phyloP scores from a whole-genome alignment of 768 basidiomycete genomes.

The Leccinum broughii region DNA sequence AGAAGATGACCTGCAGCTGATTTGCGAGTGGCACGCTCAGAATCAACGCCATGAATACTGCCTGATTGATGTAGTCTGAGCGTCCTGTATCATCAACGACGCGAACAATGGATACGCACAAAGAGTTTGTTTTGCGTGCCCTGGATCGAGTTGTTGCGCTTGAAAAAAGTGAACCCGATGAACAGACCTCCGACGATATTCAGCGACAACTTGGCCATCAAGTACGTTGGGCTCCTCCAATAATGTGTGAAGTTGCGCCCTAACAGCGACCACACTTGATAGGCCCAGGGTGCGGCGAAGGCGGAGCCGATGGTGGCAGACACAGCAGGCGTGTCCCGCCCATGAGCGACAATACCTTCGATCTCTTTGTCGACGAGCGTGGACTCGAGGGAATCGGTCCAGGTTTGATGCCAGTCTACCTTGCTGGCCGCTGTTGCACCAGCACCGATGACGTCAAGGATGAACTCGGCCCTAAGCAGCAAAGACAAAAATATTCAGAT shows the following conservation, averaged over 20 bases:
- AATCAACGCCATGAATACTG: conserved; percentile 59
- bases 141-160: conserved; percentile 51
- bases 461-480: conserved; percentile 52
- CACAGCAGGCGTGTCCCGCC: conserved; percentile 42
- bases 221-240: conserved; percentile 60
- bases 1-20: conserved; percentile 63
- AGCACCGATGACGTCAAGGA: conserved; percentile 74
- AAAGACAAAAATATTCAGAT: conserved; percentile 13
- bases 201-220: conserved; percentile 57
- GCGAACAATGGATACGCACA: conserved; percentile 37
- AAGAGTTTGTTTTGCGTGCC: conserved; percentile 69
- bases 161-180: conserved; percentile 64
- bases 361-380: conserved; percentile 39
- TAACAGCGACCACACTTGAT: conserved; percentile 47
- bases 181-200: conserved; percentile 57
- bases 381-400: conserved; percentile 53
- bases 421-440: conserved; percentile 59
- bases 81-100: background rate
- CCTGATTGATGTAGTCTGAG: conserved; percentile 28
- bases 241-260: conserved; percentile 46
- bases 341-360: conserved; percentile 48
- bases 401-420: conserved; percentile 63
- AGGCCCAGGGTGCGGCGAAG: conserved; percentile 54
- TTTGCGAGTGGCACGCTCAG: conserved; percentile 53
- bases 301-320: conserved; percentile 39